Evolutionary conservation across 805 yeast genomes (phyloP), one percentile per base, ranked within the genome.

Genomic region (Candida ascalaphidarum): DNA sequence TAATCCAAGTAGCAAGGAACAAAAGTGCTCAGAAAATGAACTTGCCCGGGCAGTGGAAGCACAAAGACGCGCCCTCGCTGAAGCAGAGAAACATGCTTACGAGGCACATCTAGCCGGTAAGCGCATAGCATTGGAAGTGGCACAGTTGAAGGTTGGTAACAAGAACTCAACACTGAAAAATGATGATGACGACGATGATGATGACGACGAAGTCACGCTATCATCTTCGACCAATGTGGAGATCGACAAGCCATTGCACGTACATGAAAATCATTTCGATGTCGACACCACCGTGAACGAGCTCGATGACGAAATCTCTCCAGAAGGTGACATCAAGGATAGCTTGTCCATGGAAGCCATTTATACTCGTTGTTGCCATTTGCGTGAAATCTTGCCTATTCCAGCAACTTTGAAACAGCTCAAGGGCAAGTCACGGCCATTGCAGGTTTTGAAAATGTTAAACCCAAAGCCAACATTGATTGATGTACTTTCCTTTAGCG

Each of bases 31-130:
- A 22, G 68, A 65, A 22, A 61, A 61, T 21, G 77, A 76, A 29
- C 52, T 79, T 28, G 59, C 58, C 25, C 35, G 63, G 22, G 86
- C 86, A 0, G 41, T 71, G n/a, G 81, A 75, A 14, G 63, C 72
- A 12, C 81, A 77, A 36, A 63, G 54, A 21, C 46, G 58, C 27
- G 73, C 79, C 1, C 41, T 69, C 12, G 49, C 65, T 15, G 86
- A 80, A 44, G 73, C 88, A 1, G 74, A 69, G 17, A 75, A 71
- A 35, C 89, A 80, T 53, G 84, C 85, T 2, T 69, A 72, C 28
- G 89, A 81, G 44, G 89, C 92, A 0, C 84, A 81, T 51, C 46
- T 61, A 18, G 72, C 83, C 3, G 94, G 89, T 1, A 68, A 71
- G 37, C 59, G 81, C 44, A 71, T 79, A 23, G 86, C 86, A 0